Evolutionary conservation across 2,329 filamentous ascomycete genomes (phyloP), one percentile per base, ranked within the genome.

Genomic region (Aspergillus clavatus): DNA sequence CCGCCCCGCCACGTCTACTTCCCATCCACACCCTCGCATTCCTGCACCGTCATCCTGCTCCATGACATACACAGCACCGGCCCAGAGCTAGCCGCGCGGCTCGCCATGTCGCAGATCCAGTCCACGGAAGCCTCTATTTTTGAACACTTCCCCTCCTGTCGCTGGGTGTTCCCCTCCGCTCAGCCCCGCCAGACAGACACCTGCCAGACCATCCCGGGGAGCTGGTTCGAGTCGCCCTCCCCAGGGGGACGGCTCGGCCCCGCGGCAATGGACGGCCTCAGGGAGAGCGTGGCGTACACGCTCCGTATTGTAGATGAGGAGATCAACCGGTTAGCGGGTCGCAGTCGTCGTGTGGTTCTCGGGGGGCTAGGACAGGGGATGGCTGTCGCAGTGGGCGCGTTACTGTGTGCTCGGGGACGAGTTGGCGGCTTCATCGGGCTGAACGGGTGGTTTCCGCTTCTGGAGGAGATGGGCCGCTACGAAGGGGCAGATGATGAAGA

Each of bases 1-100:
- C 39, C 39, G n/a, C 39, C 39, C 12, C 39, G 39, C 24, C 27
- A 41, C 19, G 39, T 41, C 27, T 41, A 41, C 39, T 41, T 41
- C 39, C 39, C 39, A 23, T 41, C 39, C 14, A 41, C 10, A 12
- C 39, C 39, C 8, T 11, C 12, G 8, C 39, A 41, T 19, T 29
- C 39, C 14, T 29, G 4, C 14, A 41, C 39, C 26, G 16, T 41
- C 39, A 29, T 41, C 27, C 23, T 41, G 23, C 39, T 41, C 5
- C 39, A 41, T 16, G 39, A 28, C 23, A 22, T 16, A 10, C 18
- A 28, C 39, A 41, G 39, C 39, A 41, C 14, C n/a, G 39, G 40
- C 18, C 26, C 40, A 16, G 24, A 42, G 19, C 28, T 42, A 22
- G n/a, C 16, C 27, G 28, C 40, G n/a, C 22, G 21, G 27, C 28